Base-by-base conservation (phyloP, 331 rosid genomes). In the Saraca asoca region DNA sequence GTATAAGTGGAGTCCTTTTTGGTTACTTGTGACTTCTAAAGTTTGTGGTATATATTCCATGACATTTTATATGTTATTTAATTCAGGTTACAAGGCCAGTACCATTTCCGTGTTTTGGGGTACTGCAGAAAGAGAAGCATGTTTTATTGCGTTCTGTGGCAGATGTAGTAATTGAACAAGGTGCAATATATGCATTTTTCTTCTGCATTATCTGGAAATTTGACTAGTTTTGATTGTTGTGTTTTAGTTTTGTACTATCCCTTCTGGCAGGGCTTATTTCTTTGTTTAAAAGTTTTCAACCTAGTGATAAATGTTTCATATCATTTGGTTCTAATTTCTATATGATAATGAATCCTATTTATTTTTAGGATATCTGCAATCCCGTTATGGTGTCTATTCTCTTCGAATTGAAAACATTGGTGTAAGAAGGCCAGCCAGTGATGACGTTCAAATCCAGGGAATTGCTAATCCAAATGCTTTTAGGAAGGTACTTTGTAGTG, bases 91-190 rank as follows among this genome's bases (percentile, higher is more conserved):
- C 90, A 0, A 90, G 80, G 85, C 96, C 98, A 0, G 96, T 87
- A 51, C 87, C 97, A 42, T 86, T 93, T 75, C 96, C 97, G 13
- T 86, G 93, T 72, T 93, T 90, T 43, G 98, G 98, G 16, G 96
- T 76, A 38, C 69, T 86, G 68, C 78, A 84, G 74, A 93, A 90
- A 62, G 95, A 93, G 91, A 93, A 93, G 90, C 91, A 93, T 80
- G 90, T 93, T 72, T 72, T 93, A 52, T 73, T 93, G 78, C 85
- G 81, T 67, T 86, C 81, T 14, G 98, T 93, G 58, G 81, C 97
- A 5, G 98, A 90, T 83, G 70, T 93, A 12, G 87, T 88, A 29
- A 74, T 93, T 68, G 97, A 93, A 75, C 98, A 93, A 84, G 98
- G 98, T 93, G 58, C 52, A n/a, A 53, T 35, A 14, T 71, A 55